Percentiles rank a stretch among this genome's conserved stretches.
phyloP scores from a whole-genome alignment of 352 stramenopile species.

The Paralagenidium karlingii region DNA sequence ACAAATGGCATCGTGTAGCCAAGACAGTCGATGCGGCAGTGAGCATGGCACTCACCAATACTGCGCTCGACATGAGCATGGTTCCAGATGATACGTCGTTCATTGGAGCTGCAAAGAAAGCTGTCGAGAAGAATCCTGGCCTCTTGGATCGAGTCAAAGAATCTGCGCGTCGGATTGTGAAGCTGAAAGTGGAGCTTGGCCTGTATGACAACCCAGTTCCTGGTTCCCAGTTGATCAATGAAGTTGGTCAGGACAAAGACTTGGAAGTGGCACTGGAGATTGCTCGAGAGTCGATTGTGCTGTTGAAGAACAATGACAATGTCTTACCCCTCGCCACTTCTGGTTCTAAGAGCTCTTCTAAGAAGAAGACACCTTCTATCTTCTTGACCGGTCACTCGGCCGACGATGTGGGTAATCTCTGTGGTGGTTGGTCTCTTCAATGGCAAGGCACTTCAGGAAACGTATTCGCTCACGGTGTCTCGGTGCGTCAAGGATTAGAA shows the following conservation, averaged over 20 bases:
- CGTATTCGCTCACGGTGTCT: constrained; percentile 16
- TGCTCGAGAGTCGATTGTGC: constrained; percentile 63
- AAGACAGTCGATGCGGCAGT: constrained; percentile 46
- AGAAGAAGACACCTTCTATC: neutral
- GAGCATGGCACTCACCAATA: constrained; percentile 55
- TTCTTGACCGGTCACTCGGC: constrained; percentile 14
- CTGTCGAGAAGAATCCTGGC: constrained; percentile 19
- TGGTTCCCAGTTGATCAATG: constrained; percentile 17
- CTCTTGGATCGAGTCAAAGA: constrained; percentile 30
- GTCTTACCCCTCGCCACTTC: constrained; percentile 34
- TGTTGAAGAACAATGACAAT: constrained; percentile 55
- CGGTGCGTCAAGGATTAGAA: constrained; percentile 16
- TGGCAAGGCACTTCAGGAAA: constrained; percentile 21
- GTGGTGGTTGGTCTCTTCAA: constrained; percentile 18
- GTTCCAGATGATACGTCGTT: constrained; percentile 2
- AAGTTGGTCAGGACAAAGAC: constrained; percentile 36
- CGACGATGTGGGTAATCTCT: constrained; percentile 17
- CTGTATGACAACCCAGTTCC: constrained; percentile 15
- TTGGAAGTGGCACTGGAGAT: constrained; percentile 38
- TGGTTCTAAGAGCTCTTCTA: too few relatives aligned
- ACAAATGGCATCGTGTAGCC: constrained; percentile 72
- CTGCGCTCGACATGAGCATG: constrained; percentile 91
- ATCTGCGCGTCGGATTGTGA: constrained; percentile 50
- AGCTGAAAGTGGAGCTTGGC: constrained; percentile 34
- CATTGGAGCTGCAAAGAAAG: neutral